Evolutionary conservation across 257 asterid species (phyloP), one percentile per base, ranked within the genome.

Genomic region (Forsythia suspensa): DNA sequence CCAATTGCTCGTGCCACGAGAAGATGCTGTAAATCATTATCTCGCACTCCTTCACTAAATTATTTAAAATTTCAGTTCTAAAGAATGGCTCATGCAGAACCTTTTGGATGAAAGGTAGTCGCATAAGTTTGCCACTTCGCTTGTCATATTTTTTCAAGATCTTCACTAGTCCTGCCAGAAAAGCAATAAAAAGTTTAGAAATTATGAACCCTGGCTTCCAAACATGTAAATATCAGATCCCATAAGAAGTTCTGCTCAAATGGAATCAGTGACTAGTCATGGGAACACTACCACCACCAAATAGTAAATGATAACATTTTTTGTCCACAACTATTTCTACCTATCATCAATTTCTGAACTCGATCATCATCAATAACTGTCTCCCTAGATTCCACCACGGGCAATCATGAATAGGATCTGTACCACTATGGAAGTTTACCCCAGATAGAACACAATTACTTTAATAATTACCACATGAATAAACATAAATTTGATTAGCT

Each of bases 141-240:
- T 91, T 92, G 66, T 90, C 96, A n/a, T 89, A 88, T 80, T 94
- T 92, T 88, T 94, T 94, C 87, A 92, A 74, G 41, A 92, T 92
- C 91, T 94, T 94, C 79, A 89, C 85, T 63, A 93, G 80, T 73
- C 97, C 98, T 92, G 86, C 81, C 71, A 69, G 80, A 57, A n/a
- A 80, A 70, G 29, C 80, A 76, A 79, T n/a, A n/a, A 12, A 68
- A 13, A 51, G 77, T 8, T 70, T 42, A 29, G 82, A 76, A n/a
- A 41, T 41, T 13, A 76, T 63, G n/a, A 10, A 59, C 24, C 59
- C 24, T 6, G 36, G 9, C 34, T 7, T 57, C 24, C 66, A 57
- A 18, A 52, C 9, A 52, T 18, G 63, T 18, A 52, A 3, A 52
- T 0, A 18, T 5, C 63, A 52, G 24, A 52, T 4, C 63, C 21